Percentiles rank a stretch among this genome's conserved stretches.
Evolutionary conservation across 2,329 filamentous ascomycete species (phyloP).

Genomic region (Aspergillus brunneoviolaceus): DNA sequence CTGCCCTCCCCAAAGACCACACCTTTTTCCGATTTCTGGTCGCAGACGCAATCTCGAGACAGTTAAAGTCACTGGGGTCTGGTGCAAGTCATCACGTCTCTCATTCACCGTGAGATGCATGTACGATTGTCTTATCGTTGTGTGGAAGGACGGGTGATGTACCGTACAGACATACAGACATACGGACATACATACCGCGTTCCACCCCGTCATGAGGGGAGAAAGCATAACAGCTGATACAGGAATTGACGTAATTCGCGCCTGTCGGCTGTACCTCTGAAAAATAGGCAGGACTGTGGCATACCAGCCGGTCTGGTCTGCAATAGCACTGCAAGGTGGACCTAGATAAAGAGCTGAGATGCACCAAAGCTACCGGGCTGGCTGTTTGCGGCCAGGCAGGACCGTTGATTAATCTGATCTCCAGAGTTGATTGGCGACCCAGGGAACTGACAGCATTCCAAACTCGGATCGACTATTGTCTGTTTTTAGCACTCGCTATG

Average conservation of each 20-base stretch:
- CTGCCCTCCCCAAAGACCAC: not conserved
- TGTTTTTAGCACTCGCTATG: not conserved
- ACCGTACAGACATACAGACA: not conserved
- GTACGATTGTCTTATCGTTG: not conserved
- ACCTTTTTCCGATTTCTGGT: not conserved
- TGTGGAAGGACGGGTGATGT: not conserved
- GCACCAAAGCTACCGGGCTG: not conserved
- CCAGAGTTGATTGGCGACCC: conserved; percentile 4
- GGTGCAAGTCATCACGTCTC: not conserved
- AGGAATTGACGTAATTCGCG: conserved; percentile 3
- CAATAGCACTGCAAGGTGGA: conserved; percentile 2
- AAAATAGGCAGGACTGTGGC: conserved; percentile 1
- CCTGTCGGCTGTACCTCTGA: conserved; percentile 2
- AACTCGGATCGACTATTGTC: not conserved
- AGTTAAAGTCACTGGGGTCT: not conserved
- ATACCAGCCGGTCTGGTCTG: conserved; percentile 8
- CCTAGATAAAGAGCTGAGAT: not conserved
- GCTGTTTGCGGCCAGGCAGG: conserved; percentile 3
- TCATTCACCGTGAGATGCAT: conserved; percentile 2
- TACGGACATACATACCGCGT: not conserved
- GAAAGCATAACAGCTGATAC: not conserved
- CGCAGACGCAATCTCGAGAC: not conserved
- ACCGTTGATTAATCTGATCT: not conserved
- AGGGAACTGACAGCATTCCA: conserved; percentile 14
- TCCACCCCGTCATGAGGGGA: not conserved